A percentile compares a stretch with the other conserved stretches of the same genome.
Evolutionary conservation across 2,329 filamentous ascomycete species (phyloP).

Genomic region (Lasiodiplodia citricola): DNA sequence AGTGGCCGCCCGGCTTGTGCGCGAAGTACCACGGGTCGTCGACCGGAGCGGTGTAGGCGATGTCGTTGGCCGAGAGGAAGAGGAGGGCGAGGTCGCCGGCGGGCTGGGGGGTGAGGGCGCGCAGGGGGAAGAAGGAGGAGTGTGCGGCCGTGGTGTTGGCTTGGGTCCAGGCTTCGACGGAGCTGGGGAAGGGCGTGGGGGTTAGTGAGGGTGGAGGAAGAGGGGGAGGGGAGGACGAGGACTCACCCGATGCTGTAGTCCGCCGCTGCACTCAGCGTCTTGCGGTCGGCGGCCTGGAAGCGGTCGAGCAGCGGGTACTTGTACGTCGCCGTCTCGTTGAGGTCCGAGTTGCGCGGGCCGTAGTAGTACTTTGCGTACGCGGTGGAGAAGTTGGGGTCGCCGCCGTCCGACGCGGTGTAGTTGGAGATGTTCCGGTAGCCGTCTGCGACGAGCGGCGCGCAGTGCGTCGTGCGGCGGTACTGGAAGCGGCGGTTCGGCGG

Average conservation of each 20-base stretch:
- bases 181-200: neutral
- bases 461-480: conserved; percentile 18
- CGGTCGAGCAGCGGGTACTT: conserved; percentile 4
- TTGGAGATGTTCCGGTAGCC: conserved; percentile 7
- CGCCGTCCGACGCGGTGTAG: neutral
- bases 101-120: conserved; percentile 33
- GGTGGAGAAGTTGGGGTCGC: neutral
- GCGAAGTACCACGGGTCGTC: conserved; percentile 42
- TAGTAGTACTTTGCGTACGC: conserved; percentile 12
- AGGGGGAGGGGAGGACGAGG: neutral
- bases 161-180: neutral
- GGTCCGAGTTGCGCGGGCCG: neutral
- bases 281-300: neutral
- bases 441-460: conserved; percentile 17
- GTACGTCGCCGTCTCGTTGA: conserved; percentile 2
- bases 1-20: conserved; percentile 3
- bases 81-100: conserved; percentile 36
- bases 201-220: neutral
- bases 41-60: conserved; percentile 34
- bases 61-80: conserved; percentile 37
- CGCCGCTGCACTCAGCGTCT: neutral
- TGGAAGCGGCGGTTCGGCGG: conserved; percentile 30
- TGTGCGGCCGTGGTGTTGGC: neutral
- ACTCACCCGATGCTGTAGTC: conserved; percentile 5
- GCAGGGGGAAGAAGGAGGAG: conserved; percentile 31